A percentile compares a stretch with the other conserved stretches of the same genome.
Evolutionary conservation across 2,329 filamentous ascomycete species (phyloP).

Genomic region (Pseudopithomyces maydicus): DNA sequence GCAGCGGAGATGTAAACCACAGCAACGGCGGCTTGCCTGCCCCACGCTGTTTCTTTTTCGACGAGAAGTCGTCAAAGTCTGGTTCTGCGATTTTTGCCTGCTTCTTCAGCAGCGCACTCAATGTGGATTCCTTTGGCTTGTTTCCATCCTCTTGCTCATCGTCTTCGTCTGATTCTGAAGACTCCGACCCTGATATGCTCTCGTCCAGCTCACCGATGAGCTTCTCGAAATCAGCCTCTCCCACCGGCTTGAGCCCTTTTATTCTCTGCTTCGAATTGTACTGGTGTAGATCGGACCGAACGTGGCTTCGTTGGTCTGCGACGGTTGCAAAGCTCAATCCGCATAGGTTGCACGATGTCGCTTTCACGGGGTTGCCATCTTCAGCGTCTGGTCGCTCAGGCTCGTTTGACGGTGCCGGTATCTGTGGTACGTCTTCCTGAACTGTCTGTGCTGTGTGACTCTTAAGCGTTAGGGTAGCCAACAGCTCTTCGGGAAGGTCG

Average conservation of each 20-base stretch:
- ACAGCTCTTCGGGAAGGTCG: conserved; percentile 76
- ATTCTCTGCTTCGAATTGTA: conserved; percentile 96
- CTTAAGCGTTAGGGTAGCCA: conserved; percentile 69
- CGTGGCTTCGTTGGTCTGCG: conserved; percentile 82
- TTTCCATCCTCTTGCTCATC: conserved; percentile 62
- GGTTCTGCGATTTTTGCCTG: conserved; percentile 74
- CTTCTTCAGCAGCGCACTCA: conserved; percentile 79
- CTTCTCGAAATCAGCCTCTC: conserved; percentile 84
- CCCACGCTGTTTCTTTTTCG: conserved; percentile 58
- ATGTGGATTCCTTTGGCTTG: conserved; percentile 67
- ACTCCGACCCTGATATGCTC: conserved; percentile 84
- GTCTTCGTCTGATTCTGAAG: conserved; percentile 74
- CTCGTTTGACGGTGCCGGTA: conserved; percentile 18
- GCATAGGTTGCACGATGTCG: conserved; percentile 83
- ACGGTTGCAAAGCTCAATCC: conserved; percentile 71
- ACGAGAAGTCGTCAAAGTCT: conserved; percentile 55
- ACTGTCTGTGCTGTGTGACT: conserved; percentile 29
- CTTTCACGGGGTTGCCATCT: conserved; percentile 54
- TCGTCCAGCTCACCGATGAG: conserved; percentile 86
- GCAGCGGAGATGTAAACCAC: conserved; percentile 79
- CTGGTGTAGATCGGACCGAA: conserved; percentile 86
- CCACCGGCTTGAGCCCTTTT: conserved; percentile 71
- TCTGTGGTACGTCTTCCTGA: conserved; percentile 19
- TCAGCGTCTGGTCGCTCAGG: conserved; percentile 45
- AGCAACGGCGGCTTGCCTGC: conserved; percentile 75